phyloP scores from a whole-genome alignment of 345 rosid species.

The Lumnitzera littorea region DNA sequence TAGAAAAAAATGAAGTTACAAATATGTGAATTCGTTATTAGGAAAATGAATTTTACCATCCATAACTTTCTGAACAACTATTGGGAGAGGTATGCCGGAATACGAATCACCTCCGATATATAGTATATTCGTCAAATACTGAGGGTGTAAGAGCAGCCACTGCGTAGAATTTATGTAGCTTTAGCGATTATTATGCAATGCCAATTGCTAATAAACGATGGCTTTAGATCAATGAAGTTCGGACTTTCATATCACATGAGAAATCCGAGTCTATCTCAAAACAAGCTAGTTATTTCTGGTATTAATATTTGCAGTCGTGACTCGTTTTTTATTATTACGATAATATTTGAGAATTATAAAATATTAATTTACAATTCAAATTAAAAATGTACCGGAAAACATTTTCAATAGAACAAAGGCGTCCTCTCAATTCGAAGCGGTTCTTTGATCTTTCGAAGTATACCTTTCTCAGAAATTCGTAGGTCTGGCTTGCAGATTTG shows the following conservation, averaged over 20 bases:
- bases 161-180: not conserved
- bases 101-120: constrained; percentile 35
- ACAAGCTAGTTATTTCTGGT: too few relatives aligned
- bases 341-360: too few relatives aligned
- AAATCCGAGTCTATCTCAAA: too few relatives aligned
- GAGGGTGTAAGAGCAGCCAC: constrained; percentile 23
- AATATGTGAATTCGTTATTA: not conserved
- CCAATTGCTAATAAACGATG: not conserved
- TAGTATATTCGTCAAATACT: constrained; percentile 14
- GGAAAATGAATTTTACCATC: constrained; percentile 12
- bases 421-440: too few relatives aligned
- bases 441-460: too few relatives aligned
- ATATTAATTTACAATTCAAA: too few relatives aligned
- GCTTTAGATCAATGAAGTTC: too few relatives aligned
- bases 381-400: too few relatives aligned
- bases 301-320: too few relatives aligned
- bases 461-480: constrained; percentile 24
- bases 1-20: not conserved
- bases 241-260: too few relatives aligned
- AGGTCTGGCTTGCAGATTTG: constrained; percentile 7
- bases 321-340: too few relatives aligned
- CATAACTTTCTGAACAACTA: constrained; percentile 17
- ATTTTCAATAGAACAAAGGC: too few relatives aligned
- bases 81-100: constrained; percentile 32
- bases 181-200: not conserved